Conservation (phyloP, 768 basidiomycete genomes). For the Suillus spraguei region DNA sequence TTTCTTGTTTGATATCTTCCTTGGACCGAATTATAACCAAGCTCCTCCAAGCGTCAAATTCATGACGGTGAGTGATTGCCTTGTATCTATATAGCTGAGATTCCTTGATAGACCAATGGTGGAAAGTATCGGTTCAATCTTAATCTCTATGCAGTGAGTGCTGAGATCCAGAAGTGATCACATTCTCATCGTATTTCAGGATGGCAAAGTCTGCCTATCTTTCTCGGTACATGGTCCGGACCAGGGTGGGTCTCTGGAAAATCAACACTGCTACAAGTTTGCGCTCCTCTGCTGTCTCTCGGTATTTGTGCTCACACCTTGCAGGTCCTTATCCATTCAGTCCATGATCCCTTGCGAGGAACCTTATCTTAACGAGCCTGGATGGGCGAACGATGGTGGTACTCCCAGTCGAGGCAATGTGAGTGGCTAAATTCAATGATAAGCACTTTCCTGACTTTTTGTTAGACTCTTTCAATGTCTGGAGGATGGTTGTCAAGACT, state of each 20-base stretch:
- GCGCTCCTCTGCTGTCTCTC: no score
- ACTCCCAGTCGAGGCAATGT: conserved; percentile 80
- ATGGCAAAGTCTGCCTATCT: no score
- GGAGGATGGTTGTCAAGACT: no score
- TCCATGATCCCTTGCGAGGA: conserved; percentile 96
- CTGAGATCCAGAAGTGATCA: not conserved
- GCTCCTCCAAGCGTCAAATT: conserved; percentile 73
- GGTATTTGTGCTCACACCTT: no score
- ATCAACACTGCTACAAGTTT: no score
- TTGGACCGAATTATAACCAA: no score
- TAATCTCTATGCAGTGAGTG: conserved; percentile 84
- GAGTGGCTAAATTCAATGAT: conserved; percentile 28
- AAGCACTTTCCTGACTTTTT: conserved; percentile 16
- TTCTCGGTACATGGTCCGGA: no score
- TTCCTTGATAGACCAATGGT: conserved; percentile 69
- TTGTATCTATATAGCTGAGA: conserved; percentile 1
- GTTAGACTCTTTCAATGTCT: conserved; percentile 87
- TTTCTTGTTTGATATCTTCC: no score
- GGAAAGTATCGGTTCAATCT: conserved; percentile 93
- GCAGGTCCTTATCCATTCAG: conserved; percentile 93
- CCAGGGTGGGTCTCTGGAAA: no score
- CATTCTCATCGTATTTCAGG: conserved; percentile 5
- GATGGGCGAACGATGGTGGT: conserved; percentile 75
- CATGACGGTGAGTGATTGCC: conserved; percentile 49
- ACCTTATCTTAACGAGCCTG: conserved; percentile 91